Evolutionary conservation across 1,139 yeast species (phyloP).

Genomic region (Scheffersomyces illinoinensis): DNA sequence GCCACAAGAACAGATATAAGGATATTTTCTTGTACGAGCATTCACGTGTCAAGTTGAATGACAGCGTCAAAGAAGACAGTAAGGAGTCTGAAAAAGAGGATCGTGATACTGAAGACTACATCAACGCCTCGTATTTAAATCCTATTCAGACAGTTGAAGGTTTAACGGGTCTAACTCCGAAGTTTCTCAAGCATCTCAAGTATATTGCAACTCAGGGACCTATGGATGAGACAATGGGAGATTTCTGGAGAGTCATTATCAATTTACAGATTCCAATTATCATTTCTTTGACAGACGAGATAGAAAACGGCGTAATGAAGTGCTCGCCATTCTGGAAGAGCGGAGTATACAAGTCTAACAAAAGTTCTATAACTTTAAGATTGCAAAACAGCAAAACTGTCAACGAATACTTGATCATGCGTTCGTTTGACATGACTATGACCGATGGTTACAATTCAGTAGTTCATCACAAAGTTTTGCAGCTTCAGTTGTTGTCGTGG

Average conservation of each 20-base stretch:
- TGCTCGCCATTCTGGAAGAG: conserved; percentile 58
- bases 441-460: conserved; percentile 14
- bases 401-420: conserved; percentile 23
- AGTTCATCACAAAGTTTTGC: conserved; percentile 33
- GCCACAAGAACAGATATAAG: conserved; percentile 74
- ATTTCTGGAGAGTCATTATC: conserved; percentile 75
- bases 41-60: conserved; percentile 59
- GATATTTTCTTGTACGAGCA: conserved; percentile 84
- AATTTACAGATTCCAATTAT: conserved; percentile 43
- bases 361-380: conserved; percentile 30
- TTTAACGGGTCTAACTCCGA: conserved; percentile 9
- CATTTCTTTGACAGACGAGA: conserved; percentile 52
- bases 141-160: conserved; percentile 18
- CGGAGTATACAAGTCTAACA: conserved; percentile 45
- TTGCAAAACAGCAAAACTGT: conserved; percentile 17
- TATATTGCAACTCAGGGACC: conserved; percentile 92
- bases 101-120: conserved; percentile 26
- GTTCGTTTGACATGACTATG: conserved; percentile 37
- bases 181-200: conserved; percentile 20
- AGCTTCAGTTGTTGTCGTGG: conserved; percentile 54
- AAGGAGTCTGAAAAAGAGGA: background rate
- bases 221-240: conserved; percentile 69
- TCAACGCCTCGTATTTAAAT: conserved; percentile 30
- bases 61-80: conserved; percentile 5
- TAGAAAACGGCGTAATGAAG: conserved; percentile 53